phyloP scores from a whole-genome alignment of 768 basidiomycete genomes.

The Ramaria sp. region DNA sequence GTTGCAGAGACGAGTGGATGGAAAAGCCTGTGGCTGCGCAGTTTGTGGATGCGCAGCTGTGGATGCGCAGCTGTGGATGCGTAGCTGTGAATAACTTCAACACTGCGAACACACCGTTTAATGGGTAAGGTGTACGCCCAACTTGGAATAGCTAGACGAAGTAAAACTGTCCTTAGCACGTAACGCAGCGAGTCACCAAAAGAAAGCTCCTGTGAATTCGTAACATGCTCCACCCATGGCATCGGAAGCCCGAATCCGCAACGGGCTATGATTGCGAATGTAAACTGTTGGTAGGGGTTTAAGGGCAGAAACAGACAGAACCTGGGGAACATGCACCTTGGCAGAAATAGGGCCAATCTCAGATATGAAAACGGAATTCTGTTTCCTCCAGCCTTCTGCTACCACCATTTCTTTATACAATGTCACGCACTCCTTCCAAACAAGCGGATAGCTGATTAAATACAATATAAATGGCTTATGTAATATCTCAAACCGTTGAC shows the following conservation, averaged over 20 bases:
- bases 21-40: too few relatives aligned
- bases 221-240: neutral
- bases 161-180: neutral
- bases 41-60: too few relatives aligned
- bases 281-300: neutral
- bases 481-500: too few relatives aligned
- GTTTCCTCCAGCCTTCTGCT: slow-evolving; percentile 3
- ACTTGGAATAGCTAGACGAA: neutral
- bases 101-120: neutral
- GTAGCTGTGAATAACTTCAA: too few relatives aligned
- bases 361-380: neutral
- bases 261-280: neutral
- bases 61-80: too few relatives aligned
- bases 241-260: slow-evolving; percentile 9
- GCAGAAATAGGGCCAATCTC: neutral
- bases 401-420: slow-evolving; percentile 10
- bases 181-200: neutral
- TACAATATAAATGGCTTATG: too few relatives aligned
- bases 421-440: neutral
- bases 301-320: neutral
- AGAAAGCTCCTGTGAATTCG: neutral
- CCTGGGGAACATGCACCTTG: neutral
- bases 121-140: slow-evolving; percentile 7
- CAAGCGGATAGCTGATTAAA: neutral
- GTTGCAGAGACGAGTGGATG: too few relatives aligned